Conservation (phyloP, 2,329 filamentous ascomycete species). For the Hortaea sp. region DNA sequence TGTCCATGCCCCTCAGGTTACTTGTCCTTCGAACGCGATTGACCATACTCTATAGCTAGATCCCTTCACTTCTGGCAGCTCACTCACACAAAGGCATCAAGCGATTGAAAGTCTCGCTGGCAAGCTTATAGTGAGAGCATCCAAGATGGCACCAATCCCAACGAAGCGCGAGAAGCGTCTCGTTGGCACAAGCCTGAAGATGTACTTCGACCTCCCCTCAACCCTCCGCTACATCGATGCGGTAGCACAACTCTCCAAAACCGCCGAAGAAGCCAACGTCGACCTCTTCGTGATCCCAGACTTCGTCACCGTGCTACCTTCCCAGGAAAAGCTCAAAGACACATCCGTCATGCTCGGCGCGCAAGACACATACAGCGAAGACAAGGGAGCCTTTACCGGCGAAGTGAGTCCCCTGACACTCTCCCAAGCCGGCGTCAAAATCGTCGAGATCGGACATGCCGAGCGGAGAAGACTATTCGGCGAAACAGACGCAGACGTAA, state of each 20-base stretch:
- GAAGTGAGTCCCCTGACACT: slow-evolving; percentile 63
- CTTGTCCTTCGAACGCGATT: too few relatives aligned
- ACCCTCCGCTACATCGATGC: slow-evolving; percentile 44
- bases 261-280: slow-evolving; percentile 45
- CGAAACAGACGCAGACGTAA: slow-evolving; percentile 61
- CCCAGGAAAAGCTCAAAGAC: slow-evolving; percentile 35
- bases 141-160: slow-evolving; percentile 24
- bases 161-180: slow-evolving; percentile 45
- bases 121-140: background rate
- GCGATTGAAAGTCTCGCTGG: too few relatives aligned
- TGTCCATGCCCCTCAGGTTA: too few relatives aligned
- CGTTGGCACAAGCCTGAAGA: slow-evolving; percentile 65
- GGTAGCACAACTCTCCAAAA: slow-evolving; percentile 37
- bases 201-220: slow-evolving; percentile 63
- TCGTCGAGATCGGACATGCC: slow-evolving; percentile 74
- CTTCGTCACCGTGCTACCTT: slow-evolving; percentile 56
- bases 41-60: too few relatives aligned
- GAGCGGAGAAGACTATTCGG: slow-evolving; percentile 63
- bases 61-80: too few relatives aligned
- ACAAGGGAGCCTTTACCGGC: slow-evolving; percentile 65
- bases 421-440: slow-evolving; percentile 54
- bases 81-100: too few relatives aligned
- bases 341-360: slow-evolving; percentile 57
- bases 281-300: slow-evolving; percentile 73
- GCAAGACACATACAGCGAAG: slow-evolving; percentile 64